Conservation (phyloP, 495 filamentous ascomycete species). For the Neurospora sp. region DNA sequence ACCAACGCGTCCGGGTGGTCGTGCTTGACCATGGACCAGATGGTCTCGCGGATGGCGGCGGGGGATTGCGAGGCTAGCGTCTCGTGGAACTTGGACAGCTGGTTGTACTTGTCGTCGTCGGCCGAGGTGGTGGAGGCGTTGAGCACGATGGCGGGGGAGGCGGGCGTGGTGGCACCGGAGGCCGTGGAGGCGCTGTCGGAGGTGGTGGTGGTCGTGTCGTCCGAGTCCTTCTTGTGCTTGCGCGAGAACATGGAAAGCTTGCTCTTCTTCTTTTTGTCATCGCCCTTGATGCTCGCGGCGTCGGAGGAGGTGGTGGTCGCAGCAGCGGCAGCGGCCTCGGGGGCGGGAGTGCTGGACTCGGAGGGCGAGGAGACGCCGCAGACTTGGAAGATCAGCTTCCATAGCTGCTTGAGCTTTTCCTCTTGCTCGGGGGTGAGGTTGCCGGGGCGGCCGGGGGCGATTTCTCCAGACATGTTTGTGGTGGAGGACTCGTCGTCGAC, state of each 20-base stretch:
- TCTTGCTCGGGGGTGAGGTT: slow-evolving; percentile 85
- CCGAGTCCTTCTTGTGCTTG: slow-evolving; percentile 48
- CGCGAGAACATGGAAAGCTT: slow-evolving; percentile 54
- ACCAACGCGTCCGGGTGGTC: slow-evolving; percentile 86
- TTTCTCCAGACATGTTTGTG: slow-evolving; percentile 31
- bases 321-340: slow-evolving; percentile 13
- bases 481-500: slow-evolving; percentile 2
- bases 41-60: slow-evolving; percentile 66
- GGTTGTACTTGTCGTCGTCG: slow-evolving; percentile 88
- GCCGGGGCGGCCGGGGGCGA: slow-evolving; percentile 67
- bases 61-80: slow-evolving; percentile 65
- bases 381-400: slow-evolving; percentile 65
- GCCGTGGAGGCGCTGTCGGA: slow-evolving; percentile 16
- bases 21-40: slow-evolving; percentile 95
- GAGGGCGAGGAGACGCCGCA: slow-evolving; percentile 52
- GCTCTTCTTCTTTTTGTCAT: slow-evolving; percentile 59
- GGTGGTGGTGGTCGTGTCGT: slow-evolving; percentile 15
- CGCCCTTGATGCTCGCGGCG: slow-evolving; percentile 11
- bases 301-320: background rate
- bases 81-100: slow-evolving; percentile 75
- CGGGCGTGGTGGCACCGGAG: background rate
- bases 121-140: slow-evolving; percentile 27
- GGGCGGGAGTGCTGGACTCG: slow-evolving; percentile 17
- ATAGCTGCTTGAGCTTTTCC: slow-evolving; percentile 78
- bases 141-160: slow-evolving; percentile 8